These are phyloP conservation scores for Acanthochlamys bracteata DNA, from an alignment of 106 monocot genomes.

Conservation along the genomic window DNA sequence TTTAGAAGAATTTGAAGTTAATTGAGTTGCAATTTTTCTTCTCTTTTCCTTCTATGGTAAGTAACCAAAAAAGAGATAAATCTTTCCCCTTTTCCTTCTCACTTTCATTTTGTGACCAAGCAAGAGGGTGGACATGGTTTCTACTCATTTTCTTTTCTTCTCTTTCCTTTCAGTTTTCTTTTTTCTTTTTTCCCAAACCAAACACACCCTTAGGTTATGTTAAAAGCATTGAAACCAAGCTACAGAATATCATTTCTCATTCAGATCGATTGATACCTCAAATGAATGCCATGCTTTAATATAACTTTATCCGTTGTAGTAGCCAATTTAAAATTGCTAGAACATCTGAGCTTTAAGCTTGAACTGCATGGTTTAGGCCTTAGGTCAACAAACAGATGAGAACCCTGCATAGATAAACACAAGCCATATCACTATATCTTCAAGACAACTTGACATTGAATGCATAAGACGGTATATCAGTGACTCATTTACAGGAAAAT, in stretches of 20 bases:
- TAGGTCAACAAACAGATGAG: constrained; percentile 4
- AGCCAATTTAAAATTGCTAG: constrained; percentile 17
- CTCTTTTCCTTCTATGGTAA: no score
- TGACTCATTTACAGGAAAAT: no score
- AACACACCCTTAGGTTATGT: neutral
- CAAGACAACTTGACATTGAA: neutral
- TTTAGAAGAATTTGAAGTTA: no score
- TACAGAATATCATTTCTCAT: neutral
- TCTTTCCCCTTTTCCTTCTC: no score
- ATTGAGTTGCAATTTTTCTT: no score
- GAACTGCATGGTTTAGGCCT: constrained; percentile 8
- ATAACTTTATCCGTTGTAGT: constrained; percentile 4
- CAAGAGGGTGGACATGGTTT: no score
- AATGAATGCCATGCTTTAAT: constrained; percentile 10
- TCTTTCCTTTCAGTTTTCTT: no score
- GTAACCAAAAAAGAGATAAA: no score
- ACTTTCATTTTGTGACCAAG: no score
- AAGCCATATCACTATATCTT: neutral
- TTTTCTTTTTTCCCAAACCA: no score
- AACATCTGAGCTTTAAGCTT: constrained; percentile 4
- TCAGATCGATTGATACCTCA: constrained; percentile 11
- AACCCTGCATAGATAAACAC: constrained; percentile 12
- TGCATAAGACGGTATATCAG: neutral
- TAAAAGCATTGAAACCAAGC: neutral
- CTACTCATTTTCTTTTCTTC: no score